Percentiles rank a stretch among this genome's conserved stretches.
Conservation (phyloP, 352 stramenopile species). For the Thraustochytrium striatum region DNA sequence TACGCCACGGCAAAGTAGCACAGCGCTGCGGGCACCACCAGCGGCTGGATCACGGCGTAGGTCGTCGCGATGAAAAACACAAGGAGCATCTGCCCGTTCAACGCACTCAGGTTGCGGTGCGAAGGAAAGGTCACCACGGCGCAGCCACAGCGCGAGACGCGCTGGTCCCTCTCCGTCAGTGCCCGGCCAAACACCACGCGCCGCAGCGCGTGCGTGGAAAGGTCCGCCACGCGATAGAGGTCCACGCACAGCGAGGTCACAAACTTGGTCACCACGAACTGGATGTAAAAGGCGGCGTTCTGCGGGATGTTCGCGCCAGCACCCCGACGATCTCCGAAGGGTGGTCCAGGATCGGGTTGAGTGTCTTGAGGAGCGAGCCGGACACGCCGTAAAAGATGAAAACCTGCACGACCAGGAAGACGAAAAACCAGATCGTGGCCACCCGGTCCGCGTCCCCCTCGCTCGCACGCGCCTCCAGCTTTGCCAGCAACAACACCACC, state of each 20-base stretch:
- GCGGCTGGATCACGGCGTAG: constrained; percentile 43
- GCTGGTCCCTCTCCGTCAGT: constrained; percentile 18
- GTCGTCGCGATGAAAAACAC: constrained; percentile 47
- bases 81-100: constrained; percentile 45
- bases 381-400: constrained; percentile 27
- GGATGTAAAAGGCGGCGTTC: constrained; percentile 41
- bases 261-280: constrained; percentile 41
- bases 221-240: constrained; percentile 28
- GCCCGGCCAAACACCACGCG: background rate
- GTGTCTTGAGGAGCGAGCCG: background rate
- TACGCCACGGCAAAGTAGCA: constrained; percentile 45
- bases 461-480: background rate
- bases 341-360: constrained; percentile 1
- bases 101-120: constrained; percentile 33
- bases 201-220: constrained; percentile 6
- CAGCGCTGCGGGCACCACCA: constrained; percentile 37
- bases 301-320: background rate
- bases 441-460: background rate
- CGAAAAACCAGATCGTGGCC: background rate
- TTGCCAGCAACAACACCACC: background rate
- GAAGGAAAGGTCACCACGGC: constrained; percentile 30
- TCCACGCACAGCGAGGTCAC: constrained; percentile 38
- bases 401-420: constrained; percentile 14
- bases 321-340: background rate
- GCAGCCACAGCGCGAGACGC: constrained; percentile 19